phyloP scores from a whole-genome alignment of 139 green algal species.

The Micractinium conductrix region DNA sequence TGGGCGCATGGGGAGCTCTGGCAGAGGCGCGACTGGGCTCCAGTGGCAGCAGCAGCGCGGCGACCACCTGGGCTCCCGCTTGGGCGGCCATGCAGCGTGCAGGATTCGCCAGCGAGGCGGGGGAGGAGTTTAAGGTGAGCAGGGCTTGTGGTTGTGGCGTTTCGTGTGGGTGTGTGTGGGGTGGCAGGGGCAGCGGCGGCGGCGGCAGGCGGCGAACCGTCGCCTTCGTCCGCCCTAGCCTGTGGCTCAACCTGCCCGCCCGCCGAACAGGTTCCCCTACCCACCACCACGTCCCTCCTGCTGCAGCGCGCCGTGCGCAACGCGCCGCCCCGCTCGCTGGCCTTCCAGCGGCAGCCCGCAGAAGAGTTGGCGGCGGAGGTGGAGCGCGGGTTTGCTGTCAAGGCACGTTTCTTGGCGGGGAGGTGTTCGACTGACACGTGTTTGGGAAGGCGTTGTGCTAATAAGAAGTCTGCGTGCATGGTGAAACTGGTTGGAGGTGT shows the following conservation, averaged over 20 bases:
- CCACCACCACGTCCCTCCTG: no score
- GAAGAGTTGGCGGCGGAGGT: background rate
- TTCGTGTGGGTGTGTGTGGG: background rate
- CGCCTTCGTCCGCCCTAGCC: no score
- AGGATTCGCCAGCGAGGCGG: background rate
- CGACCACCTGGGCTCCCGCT: background rate
- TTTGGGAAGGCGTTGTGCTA: no score
- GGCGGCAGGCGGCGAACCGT: no score
- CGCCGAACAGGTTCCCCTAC: no score
- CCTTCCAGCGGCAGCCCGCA: constrained; percentile 19
- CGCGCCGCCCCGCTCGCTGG: constrained; percentile 30
- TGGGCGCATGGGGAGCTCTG: background rate
- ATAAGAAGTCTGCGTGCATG: no score
- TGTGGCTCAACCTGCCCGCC: no score
- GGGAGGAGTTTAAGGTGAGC: constrained; percentile 18
- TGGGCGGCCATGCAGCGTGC: background rate
- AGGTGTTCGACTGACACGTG: no score
- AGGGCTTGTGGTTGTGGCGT: no score
- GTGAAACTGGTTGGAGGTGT: no score
- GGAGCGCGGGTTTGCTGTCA: constrained; percentile 4
- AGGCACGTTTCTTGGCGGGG: background rate
- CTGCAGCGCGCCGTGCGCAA: no score
- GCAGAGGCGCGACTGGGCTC: background rate
- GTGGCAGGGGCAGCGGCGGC: no score
- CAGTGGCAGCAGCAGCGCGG: background rate